Evolutionary conservation across 768 basidiomycete genomes (phyloP).

Genomic region (Suillus discolor): DNA sequence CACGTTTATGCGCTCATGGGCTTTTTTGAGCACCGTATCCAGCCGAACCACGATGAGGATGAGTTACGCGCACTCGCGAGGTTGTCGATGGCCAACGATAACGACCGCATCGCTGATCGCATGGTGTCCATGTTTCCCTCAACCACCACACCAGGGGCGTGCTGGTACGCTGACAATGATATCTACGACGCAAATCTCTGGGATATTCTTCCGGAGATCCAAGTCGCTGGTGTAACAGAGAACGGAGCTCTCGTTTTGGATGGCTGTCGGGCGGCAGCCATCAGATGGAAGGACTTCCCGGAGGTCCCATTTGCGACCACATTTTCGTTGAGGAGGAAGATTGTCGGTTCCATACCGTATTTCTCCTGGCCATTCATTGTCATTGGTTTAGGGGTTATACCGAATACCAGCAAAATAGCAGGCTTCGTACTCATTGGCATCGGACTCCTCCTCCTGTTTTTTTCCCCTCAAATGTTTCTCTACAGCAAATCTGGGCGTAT

Average conservation of each 20-base stretch:
- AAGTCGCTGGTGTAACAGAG: constrained; percentile 21
- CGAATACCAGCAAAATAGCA: not conserved
- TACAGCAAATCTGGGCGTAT: constrained; percentile 20
- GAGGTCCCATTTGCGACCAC: constrained; percentile 11
- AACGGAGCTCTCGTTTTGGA: constrained; percentile 21
- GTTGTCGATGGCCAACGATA: constrained; percentile 26
- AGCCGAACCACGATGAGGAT: constrained; percentile 14
- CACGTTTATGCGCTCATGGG: constrained; percentile 24
- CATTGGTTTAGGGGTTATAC: not conserved
- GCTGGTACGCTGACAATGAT: constrained; percentile 24
- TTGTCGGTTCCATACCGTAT: constrained; percentile 14
- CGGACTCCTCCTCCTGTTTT: constrained; percentile 6
- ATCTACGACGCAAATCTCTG: constrained; percentile 18
- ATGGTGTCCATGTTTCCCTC: constrained; percentile 23
- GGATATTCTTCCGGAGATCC: constrained; percentile 21
- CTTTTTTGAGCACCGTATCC: constrained; percentile 23
- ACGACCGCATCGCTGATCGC: constrained; percentile 21
- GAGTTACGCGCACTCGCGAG: constrained; percentile 20
- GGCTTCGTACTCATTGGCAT: constrained; percentile 9
- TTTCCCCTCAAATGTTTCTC: constrained; percentile 13
- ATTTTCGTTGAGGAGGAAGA: constrained; percentile 6
- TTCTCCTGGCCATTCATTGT: constrained; percentile 13
- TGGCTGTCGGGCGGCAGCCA: constrained; percentile 19
- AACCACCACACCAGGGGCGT: not conserved
- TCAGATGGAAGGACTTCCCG: constrained; percentile 25